Percentiles rank a stretch among this genome's conserved stretches.
Conservation (phyloP, 176 grass and related monocot genomes). For the Avena sativa region DNA sequence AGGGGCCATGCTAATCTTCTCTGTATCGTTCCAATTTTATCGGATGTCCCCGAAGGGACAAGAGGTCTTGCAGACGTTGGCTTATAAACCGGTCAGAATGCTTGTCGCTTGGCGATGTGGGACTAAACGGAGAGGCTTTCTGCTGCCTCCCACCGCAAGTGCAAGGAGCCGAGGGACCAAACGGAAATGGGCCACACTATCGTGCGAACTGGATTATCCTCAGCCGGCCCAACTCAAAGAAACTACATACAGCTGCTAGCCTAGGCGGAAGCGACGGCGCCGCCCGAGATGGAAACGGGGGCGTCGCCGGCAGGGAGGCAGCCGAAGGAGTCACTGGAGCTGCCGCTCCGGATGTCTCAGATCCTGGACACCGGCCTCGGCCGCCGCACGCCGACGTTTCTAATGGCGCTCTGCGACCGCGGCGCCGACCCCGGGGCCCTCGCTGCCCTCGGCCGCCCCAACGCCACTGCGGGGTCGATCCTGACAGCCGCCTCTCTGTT, state of each 20-base stretch:
- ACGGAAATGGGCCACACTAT: no score
- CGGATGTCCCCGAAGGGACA: no score
- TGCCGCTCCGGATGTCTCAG: slow-evolving; percentile 65
- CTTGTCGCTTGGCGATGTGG: no score
- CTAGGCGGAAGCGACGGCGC: slow-evolving; percentile 1
- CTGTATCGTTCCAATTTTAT: no score
- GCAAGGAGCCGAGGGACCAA: no score
- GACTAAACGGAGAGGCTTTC: no score
- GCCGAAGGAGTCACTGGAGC: slow-evolving; percentile 67
- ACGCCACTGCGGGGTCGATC: background rate
- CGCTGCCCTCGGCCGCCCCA: slow-evolving; percentile 54
- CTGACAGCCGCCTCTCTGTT: slow-evolving; percentile 11
- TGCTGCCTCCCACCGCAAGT: no score
- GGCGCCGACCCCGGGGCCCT: slow-evolving; percentile 63
- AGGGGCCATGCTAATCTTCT: no score
- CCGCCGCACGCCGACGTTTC: slow-evolving; percentile 63
- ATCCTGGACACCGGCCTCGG: slow-evolving; percentile 64
- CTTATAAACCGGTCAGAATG: no score
- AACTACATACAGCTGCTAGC: background rate
- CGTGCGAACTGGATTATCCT: no score
- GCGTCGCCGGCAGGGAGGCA: slow-evolving; percentile 47
- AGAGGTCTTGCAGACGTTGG: no score
- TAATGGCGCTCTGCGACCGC: slow-evolving; percentile 73
- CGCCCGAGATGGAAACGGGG: slow-evolving; percentile 39
- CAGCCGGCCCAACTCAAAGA: no score